Percentiles rank a stretch among this genome's conserved stretches.
phyloP scores from a whole-genome alignment of 495 filamentous ascomycete genomes.

The Bathelium albidoporum region DNA sequence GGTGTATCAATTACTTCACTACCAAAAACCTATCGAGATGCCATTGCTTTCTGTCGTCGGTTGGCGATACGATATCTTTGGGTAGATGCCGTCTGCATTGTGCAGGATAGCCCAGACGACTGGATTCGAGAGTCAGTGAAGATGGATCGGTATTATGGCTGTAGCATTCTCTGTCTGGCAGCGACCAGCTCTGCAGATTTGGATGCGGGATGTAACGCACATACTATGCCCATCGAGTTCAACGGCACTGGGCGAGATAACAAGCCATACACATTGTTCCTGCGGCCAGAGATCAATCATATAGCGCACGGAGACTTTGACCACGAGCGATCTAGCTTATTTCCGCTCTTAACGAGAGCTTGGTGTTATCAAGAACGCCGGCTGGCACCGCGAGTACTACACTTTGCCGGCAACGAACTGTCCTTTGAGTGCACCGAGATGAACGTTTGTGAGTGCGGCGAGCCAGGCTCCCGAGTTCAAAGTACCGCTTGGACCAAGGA shows the following conservation, averaged over 20 bases:
- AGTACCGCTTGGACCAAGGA: background rate
- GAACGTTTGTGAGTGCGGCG: constrained; percentile 4
- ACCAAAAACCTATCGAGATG: constrained; percentile 9
- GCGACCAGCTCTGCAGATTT: background rate
- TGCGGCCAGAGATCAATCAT: background rate
- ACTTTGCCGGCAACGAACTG: constrained; percentile 18
- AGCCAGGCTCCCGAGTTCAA: background rate
- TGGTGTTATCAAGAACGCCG: constrained; percentile 22
- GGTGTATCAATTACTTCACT: background rate
- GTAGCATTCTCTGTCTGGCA: constrained; percentile 4
- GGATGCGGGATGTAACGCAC: constrained; percentile 1
- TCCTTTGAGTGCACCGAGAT: constrained; percentile 13
- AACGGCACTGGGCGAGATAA: constrained; percentile 5
- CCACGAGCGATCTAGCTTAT: background rate
- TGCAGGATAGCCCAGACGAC: constrained; percentile 7
- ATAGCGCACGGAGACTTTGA: background rate
- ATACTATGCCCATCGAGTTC: background rate
- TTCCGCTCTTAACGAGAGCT: constrained; percentile 6
- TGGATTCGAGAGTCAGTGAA: constrained; percentile 9
- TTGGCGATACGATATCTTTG: constrained; percentile 5
- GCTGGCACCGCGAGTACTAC: constrained; percentile 15
- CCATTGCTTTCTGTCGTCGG: background rate
- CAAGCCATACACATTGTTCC: background rate
- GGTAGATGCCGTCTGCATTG: constrained; percentile 9
- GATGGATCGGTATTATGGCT: constrained; percentile 5